phyloP scores from a whole-genome alignment of 2,329 filamentous ascomycete genomes.

The Trichoderma asperellum region DNA sequence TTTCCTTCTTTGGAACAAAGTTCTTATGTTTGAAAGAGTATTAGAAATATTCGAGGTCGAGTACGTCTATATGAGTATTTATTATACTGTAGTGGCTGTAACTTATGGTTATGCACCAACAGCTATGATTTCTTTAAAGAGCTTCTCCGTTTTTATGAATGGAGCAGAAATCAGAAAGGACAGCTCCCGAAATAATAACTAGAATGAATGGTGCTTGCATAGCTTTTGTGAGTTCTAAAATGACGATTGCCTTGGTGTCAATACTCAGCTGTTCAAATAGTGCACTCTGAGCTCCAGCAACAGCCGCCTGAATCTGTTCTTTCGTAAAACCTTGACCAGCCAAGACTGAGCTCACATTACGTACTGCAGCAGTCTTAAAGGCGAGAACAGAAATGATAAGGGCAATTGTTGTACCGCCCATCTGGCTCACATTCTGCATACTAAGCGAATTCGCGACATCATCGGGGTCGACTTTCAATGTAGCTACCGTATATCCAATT shows the following conservation, averaged over 20 bases:
- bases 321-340: not conserved
- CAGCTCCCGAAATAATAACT: constrained; percentile 17
- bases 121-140: not conserved
- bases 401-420: constrained; percentile 36
- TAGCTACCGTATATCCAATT: constrained; percentile 38
- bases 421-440: constrained; percentile 38
- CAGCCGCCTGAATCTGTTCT: constrained; percentile 7
- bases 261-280: constrained; percentile 3
- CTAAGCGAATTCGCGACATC: constrained; percentile 1
- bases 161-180: not conserved
- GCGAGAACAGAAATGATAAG: constrained; percentile 37
- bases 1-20: too few species aligned
- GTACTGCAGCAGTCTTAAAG: constrained; percentile 38
- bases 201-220: constrained; percentile 21
- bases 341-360: constrained; percentile 8
- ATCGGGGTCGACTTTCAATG: constrained; percentile 29
- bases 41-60: not conserved
- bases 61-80: not conserved
- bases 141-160: not conserved
- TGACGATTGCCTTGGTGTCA: not conserved
- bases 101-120: not conserved
- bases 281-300: constrained; percentile 24
- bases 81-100: not conserved
- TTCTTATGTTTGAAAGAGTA: not conserved
- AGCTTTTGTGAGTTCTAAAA: constrained; percentile 13